phyloP scores from a whole-genome alignment of 148 eudicot genomes.

The Rhododendron griersonianum region DNA sequence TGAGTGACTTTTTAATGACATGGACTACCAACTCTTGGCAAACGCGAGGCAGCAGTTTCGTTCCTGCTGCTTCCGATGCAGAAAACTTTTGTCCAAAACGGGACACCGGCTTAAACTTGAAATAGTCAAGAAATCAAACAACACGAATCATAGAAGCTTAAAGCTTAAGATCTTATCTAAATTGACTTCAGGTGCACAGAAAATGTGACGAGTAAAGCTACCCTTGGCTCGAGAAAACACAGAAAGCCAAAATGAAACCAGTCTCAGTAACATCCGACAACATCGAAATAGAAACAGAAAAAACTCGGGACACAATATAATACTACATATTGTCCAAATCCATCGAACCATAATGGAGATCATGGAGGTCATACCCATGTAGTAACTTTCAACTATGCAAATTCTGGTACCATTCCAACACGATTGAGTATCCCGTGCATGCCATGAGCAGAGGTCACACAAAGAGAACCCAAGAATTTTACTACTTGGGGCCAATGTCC shows the following conservation, averaged over 20 bases:
- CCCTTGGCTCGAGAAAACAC: not conserved
- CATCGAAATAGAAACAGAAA: not conserved
- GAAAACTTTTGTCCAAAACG: not conserved
- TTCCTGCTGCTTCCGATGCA: not conserved
- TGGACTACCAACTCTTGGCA: not conserved
- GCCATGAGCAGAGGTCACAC: not conserved
- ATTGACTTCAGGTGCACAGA: not conserved
- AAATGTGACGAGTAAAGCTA: not conserved
- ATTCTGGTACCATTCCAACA: not conserved
- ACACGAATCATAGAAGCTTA: not conserved
- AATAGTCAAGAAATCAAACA: not conserved
- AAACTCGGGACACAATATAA: not conserved
- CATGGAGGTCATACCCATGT: not conserved
- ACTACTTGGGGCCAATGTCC: slow-evolving; percentile 28
- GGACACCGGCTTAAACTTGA: not conserved
- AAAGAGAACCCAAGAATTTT: not conserved
- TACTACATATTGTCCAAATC: not conserved
- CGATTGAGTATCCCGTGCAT: not conserved
- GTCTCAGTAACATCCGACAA: not conserved
- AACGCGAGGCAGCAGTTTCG: not conserved
- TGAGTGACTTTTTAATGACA: not conserved
- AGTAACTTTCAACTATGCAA: not conserved
- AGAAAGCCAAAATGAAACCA: not conserved
- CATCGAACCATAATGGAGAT: not conserved
- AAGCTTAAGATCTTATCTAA: not conserved